Base-by-base conservation (phyloP, 2,329 filamentous ascomycete genomes). In the Ophiostoma perfectum region DNA sequence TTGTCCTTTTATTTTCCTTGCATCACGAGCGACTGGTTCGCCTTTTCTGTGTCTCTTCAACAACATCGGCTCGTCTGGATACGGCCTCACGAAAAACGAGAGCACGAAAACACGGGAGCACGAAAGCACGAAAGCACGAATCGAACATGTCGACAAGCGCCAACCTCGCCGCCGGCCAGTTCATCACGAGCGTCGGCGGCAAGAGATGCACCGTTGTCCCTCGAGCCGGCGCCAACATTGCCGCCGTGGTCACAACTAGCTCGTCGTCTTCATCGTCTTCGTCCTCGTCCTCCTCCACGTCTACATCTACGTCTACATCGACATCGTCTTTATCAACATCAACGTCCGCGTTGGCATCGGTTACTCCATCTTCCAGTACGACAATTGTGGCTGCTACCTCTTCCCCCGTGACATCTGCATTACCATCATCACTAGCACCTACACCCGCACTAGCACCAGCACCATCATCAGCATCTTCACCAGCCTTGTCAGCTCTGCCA, bases 121-220 rank as follows among this genome's bases (percentile, higher is more conserved):
- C 45, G 47, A 44, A n/a, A n/a, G n/a, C 44, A 45, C 6, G 12
- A 8, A 11, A 49, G 4, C 45, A 49, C 4, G 12, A 52, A 39
- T 64, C 52, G 60, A 60, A 12, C 69, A 84, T 84, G 82, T 80
- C 79, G 69, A 76, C 76, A 45, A 78, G 74, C 70, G 73, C 78
- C 68, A 78, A 76, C 74, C 79, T 83, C 75, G 79, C 78, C 71
- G 75, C 76, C 74, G 80, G 82, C 74, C 80, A 80, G 70, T 81
- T 82, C 70, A 79, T 83, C 69, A 85, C 83, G 67, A 81, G 76
- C 65, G 78, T 85, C 67, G 76, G 80, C 69, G 82, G 82, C 66
- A 81, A 79, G 75, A 80, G 80, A 75, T 86, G 84, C 78, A 86
- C 84, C 73, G 83, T 81, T 70, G 78, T 85, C 71, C 83, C 83